Base-by-base conservation (phyloP, 495 filamentous ascomycete species). In the Astrothelium macrocarpum region DNA sequence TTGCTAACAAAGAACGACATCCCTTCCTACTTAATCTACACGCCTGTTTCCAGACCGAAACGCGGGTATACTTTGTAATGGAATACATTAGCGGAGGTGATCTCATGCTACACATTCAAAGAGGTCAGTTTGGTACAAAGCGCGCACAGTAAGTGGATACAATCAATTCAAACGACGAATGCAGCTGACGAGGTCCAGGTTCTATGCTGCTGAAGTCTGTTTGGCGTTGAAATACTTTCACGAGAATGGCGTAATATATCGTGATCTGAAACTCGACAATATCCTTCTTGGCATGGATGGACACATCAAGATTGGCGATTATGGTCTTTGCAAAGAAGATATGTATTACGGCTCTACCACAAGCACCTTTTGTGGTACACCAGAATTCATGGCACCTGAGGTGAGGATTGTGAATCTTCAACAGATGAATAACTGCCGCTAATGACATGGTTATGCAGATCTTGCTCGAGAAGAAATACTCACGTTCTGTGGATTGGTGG, bases 401-500 rank as follows among this genome's bases (percentile, higher is more conserved):
- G 91, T 95, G 82, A 72, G 82, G 76, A 18, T 10, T 32, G n/a
- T 18, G 23, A 18, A 28, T 16, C 26, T 53, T n/a, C 18, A 12
- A 18, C n/a, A 9, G 1, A 2, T 14, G 23, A 25, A 53, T 46
- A 12, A n/a, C 25, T 5, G 43, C 32, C 20, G 43, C 64, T 72
- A 58, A 66, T 65, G 76, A 62, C 74, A 59, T 25, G 5, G n/a
- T 60, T 10, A 29, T n/a, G 1, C 66, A 96, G 89, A 99, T 99
- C 77, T 78, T 99, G 11, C 82, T 99, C 63, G 94, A 99, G 75
- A 97, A 97, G 81, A 96, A 95, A 73, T 99, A 97, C 73, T 94
- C 93, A 43, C 86, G 94, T 59, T 92, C 94, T n/a, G 94, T 99
- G 63, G 94, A 99, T 75, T 99, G 94, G 94, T 99, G 94, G 94